phyloP scores from a whole-genome alignment of 805 yeast genomes.

The Saturnispora silvae region DNA sequence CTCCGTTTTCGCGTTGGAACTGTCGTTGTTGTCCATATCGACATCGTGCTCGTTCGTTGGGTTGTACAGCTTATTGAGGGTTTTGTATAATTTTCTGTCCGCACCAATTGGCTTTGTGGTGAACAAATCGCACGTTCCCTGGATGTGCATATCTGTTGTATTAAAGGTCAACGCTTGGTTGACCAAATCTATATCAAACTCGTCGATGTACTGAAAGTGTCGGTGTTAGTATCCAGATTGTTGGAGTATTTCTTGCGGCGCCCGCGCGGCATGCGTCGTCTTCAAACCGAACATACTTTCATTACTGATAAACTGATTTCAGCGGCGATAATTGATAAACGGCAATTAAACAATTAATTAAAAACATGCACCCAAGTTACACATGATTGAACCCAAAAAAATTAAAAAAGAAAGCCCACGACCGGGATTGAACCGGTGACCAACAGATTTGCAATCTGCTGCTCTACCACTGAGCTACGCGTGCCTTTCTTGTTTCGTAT shows the following conservation, averaged over 20 bases:
- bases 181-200: conserved; percentile 82
- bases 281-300: background rate
- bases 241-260: too few species aligned
- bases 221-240: too few species aligned
- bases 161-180: conserved; percentile 78
- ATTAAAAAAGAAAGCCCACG: conserved; percentile 44
- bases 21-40: background rate
- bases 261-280: too few species aligned
- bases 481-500: conserved; percentile 10
- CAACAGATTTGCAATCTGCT: conserved; percentile 98
- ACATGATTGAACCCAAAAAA: background rate
- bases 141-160: conserved; percentile 62
- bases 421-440: conserved; percentile 96
- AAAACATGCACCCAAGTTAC: background rate
- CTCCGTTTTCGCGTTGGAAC: conserved; percentile 6
- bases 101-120: conserved; percentile 90
- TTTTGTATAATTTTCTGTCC: conserved; percentile 80
- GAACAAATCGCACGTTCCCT: conserved; percentile 87
- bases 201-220: conserved; percentile 87
- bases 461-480: conserved; percentile 96
- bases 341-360: background rate
- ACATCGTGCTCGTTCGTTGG: conserved; percentile 6
- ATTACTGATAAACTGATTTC: background rate
- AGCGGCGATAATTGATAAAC: background rate
- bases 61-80: conserved; percentile 56